These are phyloP conservation scores for Eremothecium sinecaudum DNA, from an alignment of 1,139 yeast genomes.

Conservation along the genomic window DNA sequence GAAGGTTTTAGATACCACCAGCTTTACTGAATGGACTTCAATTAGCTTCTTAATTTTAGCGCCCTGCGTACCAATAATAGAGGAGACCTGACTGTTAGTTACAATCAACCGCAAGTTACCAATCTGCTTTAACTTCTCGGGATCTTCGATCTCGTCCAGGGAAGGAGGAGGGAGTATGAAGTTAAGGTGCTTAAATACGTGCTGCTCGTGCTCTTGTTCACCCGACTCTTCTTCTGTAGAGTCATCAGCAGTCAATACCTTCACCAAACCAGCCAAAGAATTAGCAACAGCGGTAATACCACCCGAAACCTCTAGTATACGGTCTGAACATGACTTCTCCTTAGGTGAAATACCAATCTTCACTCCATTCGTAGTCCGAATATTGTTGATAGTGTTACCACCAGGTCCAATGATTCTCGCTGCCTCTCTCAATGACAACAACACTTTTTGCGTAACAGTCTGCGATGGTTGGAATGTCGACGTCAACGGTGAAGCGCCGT, in stretches of 20 bases:
- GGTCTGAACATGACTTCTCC: constrained; percentile 71
- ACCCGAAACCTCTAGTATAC: constrained; percentile 77
- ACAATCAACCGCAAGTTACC: constrained; percentile 54
- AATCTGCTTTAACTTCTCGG: constrained; percentile 19
- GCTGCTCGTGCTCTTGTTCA: constrained; percentile 13
- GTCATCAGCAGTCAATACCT: constrained; percentile 38
- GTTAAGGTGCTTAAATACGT: constrained; percentile 27
- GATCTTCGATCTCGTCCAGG: constrained; percentile 18
- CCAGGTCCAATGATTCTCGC: constrained; percentile 86
- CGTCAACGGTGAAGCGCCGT: not conserved
- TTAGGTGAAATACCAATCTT: constrained; percentile 86
- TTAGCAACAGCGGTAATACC: constrained; percentile 62
- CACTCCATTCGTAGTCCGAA: constrained; percentile 69
- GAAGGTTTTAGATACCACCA: constrained; percentile 82
- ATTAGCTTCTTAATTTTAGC: constrained; percentile 74
- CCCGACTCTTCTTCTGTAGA: constrained; percentile 9
- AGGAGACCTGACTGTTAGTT: constrained; percentile 85
- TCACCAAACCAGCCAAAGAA: constrained; percentile 65
- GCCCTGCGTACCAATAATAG: constrained; percentile 82
- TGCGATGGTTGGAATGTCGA: too few species aligned
- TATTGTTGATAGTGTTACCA: constrained; percentile 70
- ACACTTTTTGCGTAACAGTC: constrained; percentile 39
- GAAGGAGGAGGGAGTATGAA: constrained; percentile 29
- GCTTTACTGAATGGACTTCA: constrained; percentile 57
- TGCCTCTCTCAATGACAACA: constrained; percentile 80